Evolutionary conservation across 768 basidiomycete genomes (phyloP), one percentile per base, ranked within the genome.

Genomic region (Russula abietina): DNA sequence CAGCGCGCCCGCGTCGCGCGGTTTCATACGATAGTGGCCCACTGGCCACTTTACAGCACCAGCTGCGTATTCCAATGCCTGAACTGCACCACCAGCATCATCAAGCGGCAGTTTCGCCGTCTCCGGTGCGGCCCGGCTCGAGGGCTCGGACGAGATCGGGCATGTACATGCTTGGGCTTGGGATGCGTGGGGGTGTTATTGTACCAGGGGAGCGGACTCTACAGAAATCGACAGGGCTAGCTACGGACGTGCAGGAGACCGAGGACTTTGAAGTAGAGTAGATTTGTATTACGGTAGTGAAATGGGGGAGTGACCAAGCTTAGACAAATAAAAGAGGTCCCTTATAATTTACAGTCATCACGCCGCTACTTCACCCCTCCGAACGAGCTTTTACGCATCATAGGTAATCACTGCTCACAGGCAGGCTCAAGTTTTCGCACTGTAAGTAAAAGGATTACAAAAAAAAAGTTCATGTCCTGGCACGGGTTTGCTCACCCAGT

Each of bases 111-210:
- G 60, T 33, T 53, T 69, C 68, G 49, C 32, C 63, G 30, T 60
- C 69, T 7, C 62, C 70, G 6, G 66, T 65, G 24, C 70, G 70
- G 11, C 68, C 65, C 10, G 51, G 73, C 16, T 70, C 74, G 41
- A 75, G 77, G 45, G 72, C 78, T 38, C 76, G 84, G 66, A 82
- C 82, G 32, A 72, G 82, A 22, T 85, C 86, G 26, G 77, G 81
- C 60, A 83, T 87, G 82, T 86, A 86, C 69, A 80, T 81, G 75
- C 71, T 88, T 1, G 85, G 85, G 4, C 69, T 85, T 17, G 85
- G 86, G 28, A 72, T 79, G 57, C 74, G 78, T 26, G 57, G 59
- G 1, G 36, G 60, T 5, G 49, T 50, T 14, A 30, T 57, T 22
- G 24, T 36, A 19, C 50, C 59, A 24, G 36, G 38, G 19, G 64